phyloP scores from a whole-genome alignment of 345 rosid genomes.

The Arabidopsis suecica region DNA sequence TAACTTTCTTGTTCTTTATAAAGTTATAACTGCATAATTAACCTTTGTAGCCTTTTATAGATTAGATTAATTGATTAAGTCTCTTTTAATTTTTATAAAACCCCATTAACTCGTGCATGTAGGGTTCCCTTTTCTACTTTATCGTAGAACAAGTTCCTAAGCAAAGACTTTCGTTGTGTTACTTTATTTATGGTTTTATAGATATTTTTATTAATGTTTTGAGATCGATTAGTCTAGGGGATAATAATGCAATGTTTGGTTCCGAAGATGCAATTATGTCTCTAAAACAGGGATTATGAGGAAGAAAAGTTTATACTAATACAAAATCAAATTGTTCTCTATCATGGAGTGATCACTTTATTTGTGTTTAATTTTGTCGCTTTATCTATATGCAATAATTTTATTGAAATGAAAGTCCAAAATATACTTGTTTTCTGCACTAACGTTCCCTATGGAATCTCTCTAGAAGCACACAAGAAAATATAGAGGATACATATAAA shows the following conservation, averaged over 20 bases:
- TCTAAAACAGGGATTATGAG: conserved; percentile 18
- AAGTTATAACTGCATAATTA: conserved; percentile 11
- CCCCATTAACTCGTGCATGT: conserved; percentile 26
- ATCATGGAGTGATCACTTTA: conserved; percentile 20
- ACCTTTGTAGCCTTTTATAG: not conserved
- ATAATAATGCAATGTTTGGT: conserved; percentile 17
- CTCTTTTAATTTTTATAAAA: not conserved
- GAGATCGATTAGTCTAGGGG: conserved; percentile 7
- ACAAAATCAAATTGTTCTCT: conserved; percentile 16
- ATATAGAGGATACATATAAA: not conserved
- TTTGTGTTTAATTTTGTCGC: not conserved
- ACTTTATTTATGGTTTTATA: not conserved
- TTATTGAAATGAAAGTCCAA: not conserved
- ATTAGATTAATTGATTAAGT: not conserved
- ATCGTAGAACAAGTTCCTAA: conserved; percentile 33
- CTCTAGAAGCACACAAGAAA: conserved; percentile 2
- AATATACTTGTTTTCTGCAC: not conserved
- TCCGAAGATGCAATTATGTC: conserved; percentile 28
- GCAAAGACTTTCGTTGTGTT: conserved; percentile 35
- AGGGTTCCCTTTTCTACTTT: conserved; percentile 30
- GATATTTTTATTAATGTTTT: not conserved
- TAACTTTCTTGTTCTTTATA: not conserved
- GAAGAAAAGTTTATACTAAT: not conserved
- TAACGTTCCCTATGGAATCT: conserved; percentile 3
- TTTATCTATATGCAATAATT: not conserved